phyloP scores from a whole-genome alignment of 83 land plant genomes.

The Diphasiastrum complanatum region DNA sequence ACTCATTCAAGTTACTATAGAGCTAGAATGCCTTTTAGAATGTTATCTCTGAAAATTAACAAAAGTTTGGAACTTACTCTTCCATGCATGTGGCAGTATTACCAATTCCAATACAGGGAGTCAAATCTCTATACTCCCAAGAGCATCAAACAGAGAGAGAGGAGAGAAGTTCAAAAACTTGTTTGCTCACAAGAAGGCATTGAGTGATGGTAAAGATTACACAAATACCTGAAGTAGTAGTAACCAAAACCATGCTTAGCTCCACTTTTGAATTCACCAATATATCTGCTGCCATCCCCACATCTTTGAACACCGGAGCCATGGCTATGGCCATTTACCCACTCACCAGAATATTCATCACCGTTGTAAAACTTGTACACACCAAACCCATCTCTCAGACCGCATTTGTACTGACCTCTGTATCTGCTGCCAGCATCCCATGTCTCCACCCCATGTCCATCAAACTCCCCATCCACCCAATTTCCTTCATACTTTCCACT shows the following conservation, averaged over 20 bases:
- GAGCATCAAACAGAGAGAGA: no score
- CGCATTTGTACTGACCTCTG: constrained; percentile 77
- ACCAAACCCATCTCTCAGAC: constrained; percentile 72
- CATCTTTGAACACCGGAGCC: constrained; percentile 82
- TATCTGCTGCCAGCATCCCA: constrained; percentile 90
- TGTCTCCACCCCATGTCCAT: constrained; percentile 88
- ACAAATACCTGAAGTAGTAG: constrained; percentile 78
- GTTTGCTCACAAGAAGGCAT: no score
- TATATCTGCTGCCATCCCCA: constrained; percentile 77
- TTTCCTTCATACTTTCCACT: constrained; percentile 85
- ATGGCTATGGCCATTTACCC: constrained; percentile 87
- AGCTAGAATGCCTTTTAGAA: no score
- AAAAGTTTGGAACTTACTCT: no score
- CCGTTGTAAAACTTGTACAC: constrained; percentile 77
- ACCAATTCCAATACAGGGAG: no score
- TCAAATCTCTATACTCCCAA: no score
- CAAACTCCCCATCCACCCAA: constrained; percentile 89
- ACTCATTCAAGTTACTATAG: no score
- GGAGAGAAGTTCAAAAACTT: no score
- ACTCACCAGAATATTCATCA: constrained; percentile 83
- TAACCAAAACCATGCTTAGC: constrained; percentile 83
- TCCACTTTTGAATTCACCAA: constrained; percentile 89
- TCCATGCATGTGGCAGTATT: no score
- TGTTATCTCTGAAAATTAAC: no score
- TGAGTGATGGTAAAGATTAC: no score